Evolutionary conservation across 176 grass and related monocot species (phyloP).

Genomic region (Ensete ventricosum): DNA sequence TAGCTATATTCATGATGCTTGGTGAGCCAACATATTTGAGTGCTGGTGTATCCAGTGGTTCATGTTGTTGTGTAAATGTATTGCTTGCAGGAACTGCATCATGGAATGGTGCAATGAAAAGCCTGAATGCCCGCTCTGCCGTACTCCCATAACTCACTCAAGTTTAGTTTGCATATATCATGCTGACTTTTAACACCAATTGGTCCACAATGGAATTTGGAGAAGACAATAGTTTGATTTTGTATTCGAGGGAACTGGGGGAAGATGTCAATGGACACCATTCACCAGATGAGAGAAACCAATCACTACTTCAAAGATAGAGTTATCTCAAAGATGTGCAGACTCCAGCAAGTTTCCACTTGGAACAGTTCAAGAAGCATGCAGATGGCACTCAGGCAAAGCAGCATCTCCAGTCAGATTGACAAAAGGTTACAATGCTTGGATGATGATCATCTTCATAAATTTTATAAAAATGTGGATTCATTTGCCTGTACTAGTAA

Average conservation of each 20-base stretch:
- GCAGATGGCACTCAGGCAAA: no score
- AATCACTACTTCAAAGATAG: not conserved
- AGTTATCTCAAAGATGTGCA: not conserved
- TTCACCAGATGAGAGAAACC: not conserved
- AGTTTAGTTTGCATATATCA: slow-evolving; percentile 94
- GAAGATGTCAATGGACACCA: not conserved
- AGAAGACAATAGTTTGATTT: not conserved
- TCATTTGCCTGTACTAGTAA: no score
- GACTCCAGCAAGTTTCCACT: not conserved
- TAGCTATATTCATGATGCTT: not conserved
- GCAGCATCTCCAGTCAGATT: no score
- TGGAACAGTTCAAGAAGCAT: no score
- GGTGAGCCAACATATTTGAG: not conserved
- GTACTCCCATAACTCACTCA: slow-evolving; percentile 80
- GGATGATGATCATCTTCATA: no score
- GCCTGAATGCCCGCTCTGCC: slow-evolving; percentile 86
- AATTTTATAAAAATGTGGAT: no score
- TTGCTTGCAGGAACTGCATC: slow-evolving; percentile 77
- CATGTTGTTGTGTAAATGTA: slow-evolving; percentile 4
- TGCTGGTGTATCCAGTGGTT: not conserved
- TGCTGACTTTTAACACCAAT: slow-evolving; percentile 61
- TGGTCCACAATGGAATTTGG: no score
- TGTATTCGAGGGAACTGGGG: not conserved
- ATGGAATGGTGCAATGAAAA: slow-evolving; percentile 99
- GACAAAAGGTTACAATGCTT: no score